Base-by-base conservation (phyloP, 768 basidiomycete species). In the Lyophyllum shimeji region DNA sequence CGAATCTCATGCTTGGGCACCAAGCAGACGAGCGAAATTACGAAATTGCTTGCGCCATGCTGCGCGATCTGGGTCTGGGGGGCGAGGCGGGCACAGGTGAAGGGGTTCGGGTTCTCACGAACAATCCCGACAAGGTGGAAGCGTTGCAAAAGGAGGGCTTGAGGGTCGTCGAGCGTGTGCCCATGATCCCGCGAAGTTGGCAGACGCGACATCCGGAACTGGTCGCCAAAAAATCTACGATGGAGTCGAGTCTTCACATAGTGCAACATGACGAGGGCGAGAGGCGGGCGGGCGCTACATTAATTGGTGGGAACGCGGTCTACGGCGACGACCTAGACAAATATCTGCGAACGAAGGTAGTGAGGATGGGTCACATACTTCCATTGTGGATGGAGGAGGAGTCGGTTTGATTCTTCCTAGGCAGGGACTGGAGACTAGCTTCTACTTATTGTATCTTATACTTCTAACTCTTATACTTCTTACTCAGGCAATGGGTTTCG, bases 121-220 rank as follows among this genome's bases (percentile, higher is more conserved):
- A 99, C 73, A 99, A 99, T 71, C 97, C 97, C 9, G 95, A 95
- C 73, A 99, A 99, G 74, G 88, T 99, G 40, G 80, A 84, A 59
- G 94, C 95, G 44, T 73, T 98, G 62, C 82, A 89, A 71, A 80
- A 77, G 63, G 96, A 98, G 70, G 91, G 93, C 8, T 78, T 99
- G 50, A 73, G 69, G 17, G 83, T 99, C 18, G 76, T 78, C 3
- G 94, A 98, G 71, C 83, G 95, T 13, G 91, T 98, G 7, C 80
- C 90, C 45, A 98, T 99, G 96, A 85, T 98, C 11, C 97, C 97
- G 17, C 79, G 93, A 53, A 89, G 88, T 60, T 99, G 97, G 96
- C 76, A 80, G 67, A 62, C 76, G 57, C 69, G 75, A 53, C 70
- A 74, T 44, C 65, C 71, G 45, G 66, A 69, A 51, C 60, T 69